Evolutionary conservation across 805 yeast genomes (phyloP).

Genomic region (Pichia nakasei): DNA sequence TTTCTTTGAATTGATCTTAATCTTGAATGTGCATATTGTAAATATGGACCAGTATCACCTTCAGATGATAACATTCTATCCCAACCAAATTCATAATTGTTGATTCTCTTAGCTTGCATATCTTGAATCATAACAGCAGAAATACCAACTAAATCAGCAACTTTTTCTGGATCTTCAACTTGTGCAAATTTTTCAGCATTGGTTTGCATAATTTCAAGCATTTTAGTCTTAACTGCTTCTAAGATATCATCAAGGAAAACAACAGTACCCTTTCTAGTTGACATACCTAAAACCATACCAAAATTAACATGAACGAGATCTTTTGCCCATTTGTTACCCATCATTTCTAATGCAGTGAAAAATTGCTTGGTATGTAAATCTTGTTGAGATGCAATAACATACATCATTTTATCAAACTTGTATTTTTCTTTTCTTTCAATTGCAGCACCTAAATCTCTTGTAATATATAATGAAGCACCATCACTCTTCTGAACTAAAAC

Average conservation of each 20-base stretch:
- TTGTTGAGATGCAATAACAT: slow-evolving; percentile 94
- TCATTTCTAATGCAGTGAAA: slow-evolving; percentile 83
- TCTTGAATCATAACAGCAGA: slow-evolving; percentile 99
- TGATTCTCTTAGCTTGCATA: slow-evolving; percentile 94
- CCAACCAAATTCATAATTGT: slow-evolving; percentile 96
- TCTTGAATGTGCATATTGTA: slow-evolving; percentile 97
- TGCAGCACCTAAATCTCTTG: slow-evolving; percentile 97
- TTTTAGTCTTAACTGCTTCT: slow-evolving; percentile 85
- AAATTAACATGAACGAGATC: slow-evolving; percentile 74
- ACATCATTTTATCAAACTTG: slow-evolving; percentile 90
- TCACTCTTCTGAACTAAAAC: slow-evolving; percentile 88
- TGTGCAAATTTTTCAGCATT: slow-evolving; percentile 87
- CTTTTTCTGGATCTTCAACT: slow-evolving; percentile 86
- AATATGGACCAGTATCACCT: slow-evolving; percentile 98
- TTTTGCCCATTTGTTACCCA: slow-evolving; percentile 85
- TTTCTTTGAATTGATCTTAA: slow-evolving; percentile 90
- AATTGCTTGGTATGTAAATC: slow-evolving; percentile 91
- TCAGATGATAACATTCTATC: slow-evolving; percentile 96
- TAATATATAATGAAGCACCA: slow-evolving; percentile 88
- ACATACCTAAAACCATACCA: slow-evolving; percentile 98
- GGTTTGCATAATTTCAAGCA: slow-evolving; percentile 94
- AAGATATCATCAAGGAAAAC: slow-evolving; percentile 93
- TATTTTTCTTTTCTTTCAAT: slow-evolving; percentile 76
- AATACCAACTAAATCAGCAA: slow-evolving; percentile 93
- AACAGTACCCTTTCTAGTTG: slow-evolving; percentile 96